Percentiles rank a stretch among this genome's conserved stretches.
Evolutionary conservation across 2,329 filamentous ascomycete genomes (phyloP).

Genomic region (Erysiphe pulchra): DNA sequence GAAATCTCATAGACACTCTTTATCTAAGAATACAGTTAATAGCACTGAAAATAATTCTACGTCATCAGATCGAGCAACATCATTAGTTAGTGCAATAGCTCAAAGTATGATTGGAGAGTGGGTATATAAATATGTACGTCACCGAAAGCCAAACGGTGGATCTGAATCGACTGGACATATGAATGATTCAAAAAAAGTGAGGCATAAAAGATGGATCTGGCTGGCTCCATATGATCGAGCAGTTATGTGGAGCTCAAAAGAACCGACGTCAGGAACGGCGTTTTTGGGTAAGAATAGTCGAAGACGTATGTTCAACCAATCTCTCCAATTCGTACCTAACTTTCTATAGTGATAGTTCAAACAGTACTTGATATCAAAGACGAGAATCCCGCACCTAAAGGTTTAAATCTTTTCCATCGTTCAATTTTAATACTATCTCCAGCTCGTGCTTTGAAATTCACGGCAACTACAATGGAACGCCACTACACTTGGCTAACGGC

Average conservation of each 20-base stretch:
- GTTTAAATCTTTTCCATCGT: conserved; percentile 48
- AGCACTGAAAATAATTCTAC: conserved; percentile 22
- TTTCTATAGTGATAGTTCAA: conserved; percentile 54
- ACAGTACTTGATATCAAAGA: conserved; percentile 95
- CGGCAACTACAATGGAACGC: conserved; percentile 53
- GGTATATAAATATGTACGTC: conserved; percentile 79
- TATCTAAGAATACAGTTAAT: not conserved
- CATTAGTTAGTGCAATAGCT: conserved; percentile 85
- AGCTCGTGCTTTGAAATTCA: conserved; percentile 85
- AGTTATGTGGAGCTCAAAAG: conserved; percentile 96
- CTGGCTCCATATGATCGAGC: conserved; percentile 86
- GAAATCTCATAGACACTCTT: no score
- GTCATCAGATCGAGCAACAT: conserved; percentile 39
- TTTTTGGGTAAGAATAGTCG: conserved; percentile 83
- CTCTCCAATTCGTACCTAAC: conserved; percentile 9
- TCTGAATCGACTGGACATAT: conserved; percentile 40
- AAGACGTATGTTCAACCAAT: conserved; percentile 43
- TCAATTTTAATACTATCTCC: conserved; percentile 91
- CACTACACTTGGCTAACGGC: conserved; percentile 92
- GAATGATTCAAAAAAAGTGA: conserved; percentile 38
- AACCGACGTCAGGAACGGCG: conserved; percentile 67
- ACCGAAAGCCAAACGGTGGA: conserved; percentile 76
- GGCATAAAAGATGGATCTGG: conserved; percentile 97
- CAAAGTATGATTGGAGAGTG: conserved; percentile 97
- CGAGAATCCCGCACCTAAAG: conserved; percentile 62